These are phyloP conservation scores for Cystobasidium ongulense DNA, from an alignment of 768 basidiomycete genomes.

Conservation along the genomic window DNA sequence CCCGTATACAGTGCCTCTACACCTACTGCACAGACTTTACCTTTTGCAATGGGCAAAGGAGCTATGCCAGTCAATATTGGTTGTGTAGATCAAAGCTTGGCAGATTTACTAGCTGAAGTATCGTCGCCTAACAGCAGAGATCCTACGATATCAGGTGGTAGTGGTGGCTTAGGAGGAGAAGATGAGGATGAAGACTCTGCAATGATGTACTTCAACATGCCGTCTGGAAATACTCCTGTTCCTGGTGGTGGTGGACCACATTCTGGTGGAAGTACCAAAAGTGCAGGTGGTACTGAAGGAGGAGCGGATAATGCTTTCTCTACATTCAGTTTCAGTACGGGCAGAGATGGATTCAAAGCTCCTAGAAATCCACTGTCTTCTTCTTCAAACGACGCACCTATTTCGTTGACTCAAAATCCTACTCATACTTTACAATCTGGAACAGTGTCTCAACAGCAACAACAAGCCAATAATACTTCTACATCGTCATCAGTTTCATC, in stretches of 20 bases:
- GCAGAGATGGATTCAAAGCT: constrained; percentile 1
- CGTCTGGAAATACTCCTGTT: background rate
- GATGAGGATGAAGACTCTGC: background rate
- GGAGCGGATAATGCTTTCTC: background rate
- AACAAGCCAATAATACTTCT: background rate
- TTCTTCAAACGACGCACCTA: background rate
- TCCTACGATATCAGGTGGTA: background rate
- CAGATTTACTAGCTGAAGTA: background rate
- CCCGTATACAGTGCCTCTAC: background rate
- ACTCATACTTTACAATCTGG: background rate
- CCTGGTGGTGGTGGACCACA: background rate
- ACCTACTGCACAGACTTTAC: background rate
- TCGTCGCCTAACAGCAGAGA: background rate
- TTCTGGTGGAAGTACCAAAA: background rate
- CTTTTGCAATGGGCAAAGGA: constrained; percentile 8
- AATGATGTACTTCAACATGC: constrained; percentile 13
- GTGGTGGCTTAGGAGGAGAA: background rate
- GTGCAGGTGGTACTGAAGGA: background rate
- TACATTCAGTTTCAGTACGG: background rate
- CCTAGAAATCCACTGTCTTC: background rate
- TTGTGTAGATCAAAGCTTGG: background rate
- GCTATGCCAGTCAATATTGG: constrained; percentile 9
- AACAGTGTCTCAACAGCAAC: background rate
- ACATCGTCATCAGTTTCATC: background rate
- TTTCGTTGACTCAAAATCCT: no score